Conservation (phyloP, 1,284 basidiomycete species). For the Papiliotrema laurentii region DNA sequence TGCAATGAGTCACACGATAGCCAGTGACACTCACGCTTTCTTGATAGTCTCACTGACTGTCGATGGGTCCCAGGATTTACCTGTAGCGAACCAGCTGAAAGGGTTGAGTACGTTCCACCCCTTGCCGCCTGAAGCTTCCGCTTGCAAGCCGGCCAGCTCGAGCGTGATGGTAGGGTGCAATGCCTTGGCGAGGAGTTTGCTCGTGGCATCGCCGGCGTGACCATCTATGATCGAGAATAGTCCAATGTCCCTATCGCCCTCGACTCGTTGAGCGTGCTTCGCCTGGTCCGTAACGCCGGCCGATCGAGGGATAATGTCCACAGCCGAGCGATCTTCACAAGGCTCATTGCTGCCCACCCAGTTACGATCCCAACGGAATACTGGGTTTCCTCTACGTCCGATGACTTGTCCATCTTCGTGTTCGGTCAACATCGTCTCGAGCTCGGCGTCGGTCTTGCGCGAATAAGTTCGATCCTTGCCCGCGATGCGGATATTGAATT, state of each 20-base stretch:
- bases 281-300: slow-evolving; percentile 4
- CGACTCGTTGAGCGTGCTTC: slow-evolving; percentile 2
- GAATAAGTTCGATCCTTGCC: slow-evolving; percentile 21
- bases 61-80: slow-evolving; percentile 26
- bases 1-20: slow-evolving; percentile 6
- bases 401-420: slow-evolving; percentile 21
- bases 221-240: slow-evolving; percentile 92
- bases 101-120: slow-evolving; percentile 17
- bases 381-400: slow-evolving; percentile 33
- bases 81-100: slow-evolving; percentile 10
- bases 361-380: slow-evolving; percentile 64
- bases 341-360: slow-evolving; percentile 79
- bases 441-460: slow-evolving; percentile 25
- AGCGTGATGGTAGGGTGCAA: slow-evolving; percentile 82
- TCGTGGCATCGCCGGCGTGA: slow-evolving; percentile 80
- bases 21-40: slow-evolving; percentile 24
- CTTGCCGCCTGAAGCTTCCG: slow-evolving; percentile 16
- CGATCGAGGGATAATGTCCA: slow-evolving; percentile 59
- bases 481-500: slow-evolving; percentile 6
- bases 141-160: slow-evolving; percentile 59
- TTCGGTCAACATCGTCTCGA: slow-evolving; percentile 29
- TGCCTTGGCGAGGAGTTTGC: slow-evolving; percentile 73
- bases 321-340: slow-evolving; percentile 79
- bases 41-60: slow-evolving; percentile 27
- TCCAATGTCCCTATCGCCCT: slow-evolving; percentile 62